phyloP scores from a whole-genome alignment of 768 basidiomycete species.

The Lentinula guzmanii region DNA sequence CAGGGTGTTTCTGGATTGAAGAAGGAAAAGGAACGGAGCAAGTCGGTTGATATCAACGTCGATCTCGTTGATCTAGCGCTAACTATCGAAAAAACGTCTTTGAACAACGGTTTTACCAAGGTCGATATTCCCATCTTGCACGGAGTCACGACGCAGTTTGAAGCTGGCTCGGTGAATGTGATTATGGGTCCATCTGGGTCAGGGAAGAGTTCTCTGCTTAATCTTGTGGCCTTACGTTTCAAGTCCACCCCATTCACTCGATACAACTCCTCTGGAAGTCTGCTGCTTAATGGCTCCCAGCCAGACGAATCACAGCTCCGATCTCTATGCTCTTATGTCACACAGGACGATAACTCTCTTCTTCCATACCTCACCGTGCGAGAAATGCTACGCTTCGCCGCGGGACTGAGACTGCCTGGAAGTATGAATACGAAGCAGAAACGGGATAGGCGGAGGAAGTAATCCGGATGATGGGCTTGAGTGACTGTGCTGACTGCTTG shows the following conservation, averaged over 20 bases:
- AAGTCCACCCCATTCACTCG: slow-evolving; percentile 1
- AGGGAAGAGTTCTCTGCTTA: slow-evolving; percentile 8
- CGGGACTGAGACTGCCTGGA: slow-evolving; percentile 29
- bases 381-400: slow-evolving; percentile 44
- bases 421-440: slow-evolving; percentile 21
- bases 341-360: slow-evolving; percentile 28
- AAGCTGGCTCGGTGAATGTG: slow-evolving; percentile 8
- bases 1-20: not conserved
- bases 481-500: slow-evolving; percentile 36
- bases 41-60: not conserved
- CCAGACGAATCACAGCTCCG: not conserved
- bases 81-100: not conserved
- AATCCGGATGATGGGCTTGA: slow-evolving; percentile 33
- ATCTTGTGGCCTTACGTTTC: slow-evolving; percentile 5
- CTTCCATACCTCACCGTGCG: slow-evolving; percentile 28
- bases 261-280: slow-evolving; percentile 7
- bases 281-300: slow-evolving; percentile 13
- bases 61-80: not conserved
- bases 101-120: not conserved
- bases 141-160: slow-evolving; percentile 5
- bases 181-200: slow-evolving; percentile 44
- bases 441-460: slow-evolving; percentile 37
- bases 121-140: slow-evolving; percentile 5
- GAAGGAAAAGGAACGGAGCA: not conserved
- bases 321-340: slow-evolving; percentile 20